Evolutionary conservation across 495 filamentous ascomycete genomes (phyloP).

Genomic region (Aeminium ludgeri): DNA sequence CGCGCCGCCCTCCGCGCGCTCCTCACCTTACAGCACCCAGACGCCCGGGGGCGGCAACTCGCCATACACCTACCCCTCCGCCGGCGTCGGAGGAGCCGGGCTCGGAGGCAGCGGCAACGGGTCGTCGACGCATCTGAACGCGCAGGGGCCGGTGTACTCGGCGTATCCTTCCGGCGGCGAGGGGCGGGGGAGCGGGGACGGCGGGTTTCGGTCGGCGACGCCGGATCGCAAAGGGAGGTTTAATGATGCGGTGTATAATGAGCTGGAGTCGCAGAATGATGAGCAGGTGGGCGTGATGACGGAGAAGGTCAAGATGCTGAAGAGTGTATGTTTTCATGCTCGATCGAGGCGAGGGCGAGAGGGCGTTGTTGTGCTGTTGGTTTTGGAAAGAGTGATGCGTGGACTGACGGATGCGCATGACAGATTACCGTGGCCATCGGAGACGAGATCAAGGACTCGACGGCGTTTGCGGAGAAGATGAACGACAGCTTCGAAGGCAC

Average conservation of each 20-base stretch:
- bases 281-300: slow-evolving; percentile 73
- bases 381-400: no score
- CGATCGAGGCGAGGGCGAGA: not conserved
- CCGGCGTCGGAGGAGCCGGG: no score
- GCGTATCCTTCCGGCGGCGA: slow-evolving; percentile 38
- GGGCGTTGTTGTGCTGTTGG: not conserved
- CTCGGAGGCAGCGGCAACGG: no score
- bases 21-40: slow-evolving; percentile 11
- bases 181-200: slow-evolving; percentile 20
- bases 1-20: not conserved
- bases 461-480: slow-evolving; percentile 70
- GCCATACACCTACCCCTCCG: slow-evolving; percentile 27
- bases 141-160: slow-evolving; percentile 13
- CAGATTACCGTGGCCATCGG: slow-evolving; percentile 87
- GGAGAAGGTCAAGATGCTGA: slow-evolving; percentile 80
- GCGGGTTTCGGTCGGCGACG: slow-evolving; percentile 48
- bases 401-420: no score
- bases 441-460: slow-evolving; percentile 77
- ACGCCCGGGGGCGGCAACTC: slow-evolving; percentile 33
- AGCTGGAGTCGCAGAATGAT: slow-evolving; percentile 92
- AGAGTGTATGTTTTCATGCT: slow-evolving; percentile 50
- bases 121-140: slow-evolving; percentile 1
- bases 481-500: slow-evolving; percentile 85
- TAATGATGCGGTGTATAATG: slow-evolving; percentile 77
- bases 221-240: slow-evolving; percentile 88